Base-by-base conservation (phyloP, 257 asterid genomes). In the Solanum neorickii region DNA sequence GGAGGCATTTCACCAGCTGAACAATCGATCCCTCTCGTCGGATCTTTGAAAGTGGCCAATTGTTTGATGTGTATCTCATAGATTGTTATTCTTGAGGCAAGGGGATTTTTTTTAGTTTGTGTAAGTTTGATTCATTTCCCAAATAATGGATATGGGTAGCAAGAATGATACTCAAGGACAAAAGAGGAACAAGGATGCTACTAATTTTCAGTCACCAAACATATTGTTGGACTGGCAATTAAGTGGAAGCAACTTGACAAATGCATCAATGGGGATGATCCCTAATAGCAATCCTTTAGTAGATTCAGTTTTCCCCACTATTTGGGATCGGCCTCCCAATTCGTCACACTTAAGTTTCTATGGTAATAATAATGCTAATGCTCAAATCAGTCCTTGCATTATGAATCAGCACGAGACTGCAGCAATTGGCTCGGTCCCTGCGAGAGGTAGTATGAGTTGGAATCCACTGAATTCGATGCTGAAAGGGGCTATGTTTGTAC, bases 221-320 rank as follows among this genome's bases (percentile, higher is more conserved):
- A 85, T 91, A 88, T 80, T 92, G 72, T 87, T 96, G 39, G 93
- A 95, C 15, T 95, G 98, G 99, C 95, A 91, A 90, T 84, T 93
- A 75, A 91, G 70, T 88, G 95, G 91, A 20, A 87, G 74, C 52
- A 91, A 88, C 90, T 85, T 91, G 41, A 86, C 87, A 44, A 77
- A 44, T 44, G 37, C 39, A 77, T 44, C 65, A 15, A 77, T 44
- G 37, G 84, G n/a, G 12, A 44, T 92, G 94, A 91, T 89, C 85
- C 91, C 92, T 15, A 76, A 87, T 39, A 89, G 90, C 77, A 92
- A 90, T 88, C 86, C 92, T 3, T 84, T 90, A 89, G 91, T 87
- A 2, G 94, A 93, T 83, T 94, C 97, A 0, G 91, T 91, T 86
- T 88, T 91, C 74, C 89, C 95, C 35, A 87, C 91, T 3, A 87